These are phyloP conservation scores for Viola pubescens DNA, from an alignment of 441 rosid species.

Conservation along the genomic window DNA sequence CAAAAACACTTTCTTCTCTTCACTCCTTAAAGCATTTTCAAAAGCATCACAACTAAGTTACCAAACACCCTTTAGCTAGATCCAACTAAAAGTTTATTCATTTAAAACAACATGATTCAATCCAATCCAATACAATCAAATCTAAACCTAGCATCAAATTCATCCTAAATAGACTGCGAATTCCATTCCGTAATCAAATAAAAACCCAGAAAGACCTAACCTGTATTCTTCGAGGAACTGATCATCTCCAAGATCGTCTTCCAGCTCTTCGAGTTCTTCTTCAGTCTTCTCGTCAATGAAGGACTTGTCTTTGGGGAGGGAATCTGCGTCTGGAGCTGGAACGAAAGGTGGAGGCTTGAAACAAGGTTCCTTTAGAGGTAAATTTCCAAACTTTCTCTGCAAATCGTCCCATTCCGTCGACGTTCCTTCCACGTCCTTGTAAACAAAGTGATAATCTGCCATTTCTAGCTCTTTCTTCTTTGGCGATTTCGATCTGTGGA, in stretches of 20 bases:
- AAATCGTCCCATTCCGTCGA: conserved; percentile 99
- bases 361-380: conserved; percentile 75
- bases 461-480: conserved; percentile 21
- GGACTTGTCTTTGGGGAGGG: conserved; percentile 66
- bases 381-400: conserved; percentile 89
- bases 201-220: conserved; percentile 21
- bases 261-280: conserved; percentile 81
- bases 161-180: neutral
- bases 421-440: conserved; percentile 93
- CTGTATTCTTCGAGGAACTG: conserved; percentile 94
- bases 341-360: conserved; percentile 83
- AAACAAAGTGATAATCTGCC: conserved; percentile 94
- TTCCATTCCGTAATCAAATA: neutral
- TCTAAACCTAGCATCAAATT: too few relatives aligned
- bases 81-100: too few relatives aligned
- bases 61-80: neutral
- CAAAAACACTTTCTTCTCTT: too few relatives aligned
- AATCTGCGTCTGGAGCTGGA: conserved; percentile 55
- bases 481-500: neutral
- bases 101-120: too few relatives aligned
- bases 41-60: neutral
- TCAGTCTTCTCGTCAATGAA: conserved; percentile 72
- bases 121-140: too few relatives aligned
- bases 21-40: too few relatives aligned
- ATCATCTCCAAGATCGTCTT: conserved; percentile 84